Conservation (phyloP, 1,139 yeast genomes). For the Magnusiomyces magnusii region DNA sequence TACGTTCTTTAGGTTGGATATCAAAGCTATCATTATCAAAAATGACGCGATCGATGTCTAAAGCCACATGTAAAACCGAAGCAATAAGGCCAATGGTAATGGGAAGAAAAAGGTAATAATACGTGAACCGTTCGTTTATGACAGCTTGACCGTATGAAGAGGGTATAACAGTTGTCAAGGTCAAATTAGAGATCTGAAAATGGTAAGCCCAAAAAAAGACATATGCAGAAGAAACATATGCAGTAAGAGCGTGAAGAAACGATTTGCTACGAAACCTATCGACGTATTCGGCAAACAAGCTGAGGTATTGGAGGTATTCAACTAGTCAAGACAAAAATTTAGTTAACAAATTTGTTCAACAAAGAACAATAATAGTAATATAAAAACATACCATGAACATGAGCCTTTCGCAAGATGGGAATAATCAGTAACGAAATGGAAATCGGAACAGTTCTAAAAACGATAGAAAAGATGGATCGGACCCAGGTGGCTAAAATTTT, state of each 20-base stretch:
- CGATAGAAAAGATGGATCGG: conserved; percentile 22
- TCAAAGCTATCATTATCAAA: conserved; percentile 38
- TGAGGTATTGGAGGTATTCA: conserved; percentile 16
- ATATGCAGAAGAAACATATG: conserved; percentile 39
- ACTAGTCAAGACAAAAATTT: background rate
- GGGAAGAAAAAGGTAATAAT: conserved; percentile 39
- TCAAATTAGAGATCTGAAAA: conserved; percentile 28
- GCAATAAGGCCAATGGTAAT: conserved; percentile 42
- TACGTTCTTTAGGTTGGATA: conserved; percentile 36
- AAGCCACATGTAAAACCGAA: conserved; percentile 45
- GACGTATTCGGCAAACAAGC: conserved; percentile 28
- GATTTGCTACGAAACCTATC: conserved; percentile 42
- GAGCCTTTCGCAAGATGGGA: conserved; percentile 27
- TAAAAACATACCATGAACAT: conserved; percentile 20
- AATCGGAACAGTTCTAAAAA: conserved; percentile 23
- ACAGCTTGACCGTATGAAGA: conserved; percentile 44
- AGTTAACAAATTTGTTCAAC: background rate
- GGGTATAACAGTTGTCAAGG: conserved; percentile 23
- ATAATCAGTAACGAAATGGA: conserved; percentile 23
- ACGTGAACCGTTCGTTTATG: conserved; percentile 56
- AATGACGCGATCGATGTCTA: conserved; percentile 54
- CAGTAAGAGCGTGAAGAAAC: conserved; percentile 35
- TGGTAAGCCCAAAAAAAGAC: conserved; percentile 34
- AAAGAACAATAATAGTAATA: background rate
- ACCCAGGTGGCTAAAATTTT: conserved; percentile 19